A percentile compares a stretch with the other conserved stretches of the same genome.
These are phyloP conservation scores for Wallacemonas collosoma DNA, from an alignment of 208 protist genomes.

Conservation along the genomic window DNA sequence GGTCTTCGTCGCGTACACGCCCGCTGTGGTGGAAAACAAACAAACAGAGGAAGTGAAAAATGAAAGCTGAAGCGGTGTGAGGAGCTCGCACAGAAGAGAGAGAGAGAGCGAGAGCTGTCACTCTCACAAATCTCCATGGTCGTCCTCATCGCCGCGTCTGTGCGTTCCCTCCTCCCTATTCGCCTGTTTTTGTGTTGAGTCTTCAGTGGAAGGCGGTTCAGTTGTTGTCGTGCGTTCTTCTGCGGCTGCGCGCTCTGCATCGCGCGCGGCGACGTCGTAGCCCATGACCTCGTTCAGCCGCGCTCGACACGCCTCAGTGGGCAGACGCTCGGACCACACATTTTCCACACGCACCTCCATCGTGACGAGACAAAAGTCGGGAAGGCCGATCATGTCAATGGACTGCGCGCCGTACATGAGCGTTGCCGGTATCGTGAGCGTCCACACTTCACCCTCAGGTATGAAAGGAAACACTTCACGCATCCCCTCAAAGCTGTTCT, in stretches of 20 bases:
- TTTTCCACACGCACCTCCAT: constrained; percentile 47
- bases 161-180: too few relatives aligned
- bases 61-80: too few relatives aligned
- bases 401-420: constrained; percentile 40
- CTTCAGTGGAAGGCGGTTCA: background rate
- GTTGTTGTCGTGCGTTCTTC: background rate
- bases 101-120: background rate
- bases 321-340: constrained; percentile 18
- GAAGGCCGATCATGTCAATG: constrained; percentile 25
- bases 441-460: constrained; percentile 54
- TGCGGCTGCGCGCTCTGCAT: background rate
- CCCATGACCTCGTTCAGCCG: constrained; percentile 17
- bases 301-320: constrained; percentile 1
- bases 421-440: constrained; percentile 37
- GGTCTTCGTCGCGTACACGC: too few relatives aligned
- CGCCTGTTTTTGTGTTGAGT: too few relatives aligned
- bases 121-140: background rate
- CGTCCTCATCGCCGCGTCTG: background rate
- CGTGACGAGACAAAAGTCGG: constrained; percentile 17
- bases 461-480: constrained; percentile 45
- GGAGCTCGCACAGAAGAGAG: too few relatives aligned
- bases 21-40: too few relatives aligned
- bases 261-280: constrained; percentile 21
- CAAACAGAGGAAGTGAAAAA: too few relatives aligned
- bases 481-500: constrained; percentile 30